Evolutionary conservation across 179 eudicot genomes (phyloP).

Genomic region (Beta macrorhiza): DNA sequence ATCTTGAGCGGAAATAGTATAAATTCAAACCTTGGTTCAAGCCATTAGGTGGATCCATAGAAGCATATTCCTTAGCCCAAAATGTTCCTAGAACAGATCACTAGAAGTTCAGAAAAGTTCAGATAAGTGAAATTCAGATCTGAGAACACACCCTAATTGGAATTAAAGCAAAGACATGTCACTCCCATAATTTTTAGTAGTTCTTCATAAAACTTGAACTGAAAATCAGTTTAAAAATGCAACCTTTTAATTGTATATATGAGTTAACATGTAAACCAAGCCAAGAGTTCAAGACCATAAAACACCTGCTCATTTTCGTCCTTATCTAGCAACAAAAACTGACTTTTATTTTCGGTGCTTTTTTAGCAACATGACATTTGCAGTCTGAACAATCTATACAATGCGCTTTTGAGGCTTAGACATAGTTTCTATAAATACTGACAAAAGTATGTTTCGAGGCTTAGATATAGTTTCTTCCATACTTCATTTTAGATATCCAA

Average conservation of each 20-base stretch:
- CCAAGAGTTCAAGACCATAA: background rate
- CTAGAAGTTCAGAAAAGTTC: background rate
- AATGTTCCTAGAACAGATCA: slow-evolving; percentile 48
- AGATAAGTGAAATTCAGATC: background rate
- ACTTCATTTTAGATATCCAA: too few relatives aligned
- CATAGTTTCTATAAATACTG: too few relatives aligned
- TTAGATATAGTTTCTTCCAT: too few relatives aligned
- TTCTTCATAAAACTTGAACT: background rate
- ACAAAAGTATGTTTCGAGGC: too few relatives aligned
- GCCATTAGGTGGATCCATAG: slow-evolving; percentile 78
- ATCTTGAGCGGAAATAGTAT: background rate
- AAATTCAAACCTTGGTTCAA: slow-evolving; percentile 57
- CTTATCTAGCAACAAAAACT: too few relatives aligned
- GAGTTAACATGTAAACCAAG: background rate
- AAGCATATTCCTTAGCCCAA: slow-evolving; percentile 70
- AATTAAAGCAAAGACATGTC: background rate
- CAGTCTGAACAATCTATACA: background rate
- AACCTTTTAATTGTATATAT: background rate
- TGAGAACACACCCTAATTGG: too few relatives aligned
- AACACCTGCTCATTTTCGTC: background rate
- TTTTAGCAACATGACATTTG: background rate
- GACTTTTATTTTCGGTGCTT: background rate
- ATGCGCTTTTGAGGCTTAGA: background rate
- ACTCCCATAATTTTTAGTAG: background rate
- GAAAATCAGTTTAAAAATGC: background rate